These are phyloP conservation scores for Candida methanosorbosa DNA, from an alignment of 805 yeast species.

Conservation along the genomic window DNA sequence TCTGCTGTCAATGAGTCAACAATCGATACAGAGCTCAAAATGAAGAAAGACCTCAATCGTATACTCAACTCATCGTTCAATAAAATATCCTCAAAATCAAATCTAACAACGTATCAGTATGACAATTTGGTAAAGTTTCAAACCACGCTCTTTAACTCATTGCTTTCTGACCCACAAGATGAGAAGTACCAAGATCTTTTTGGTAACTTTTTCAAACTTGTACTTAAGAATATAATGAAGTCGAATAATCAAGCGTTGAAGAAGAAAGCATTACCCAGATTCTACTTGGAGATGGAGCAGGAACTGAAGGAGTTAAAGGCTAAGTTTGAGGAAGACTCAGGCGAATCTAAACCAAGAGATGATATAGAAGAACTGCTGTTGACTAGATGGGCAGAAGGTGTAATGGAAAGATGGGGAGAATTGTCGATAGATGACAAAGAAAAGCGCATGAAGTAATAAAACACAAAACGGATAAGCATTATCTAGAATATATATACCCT, in stretches of 20 bases:
- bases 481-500: too few relatives aligned
- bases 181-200: slow-evolving; percentile 20
- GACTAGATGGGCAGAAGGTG: slow-evolving; percentile 41
- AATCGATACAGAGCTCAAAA: too few relatives aligned
- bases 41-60: slow-evolving; percentile 22
- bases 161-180: slow-evolving; percentile 17
- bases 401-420: slow-evolving; percentile 11
- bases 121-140: slow-evolving; percentile 33
- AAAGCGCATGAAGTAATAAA: too few relatives aligned
- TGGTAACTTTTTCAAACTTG: slow-evolving; percentile 20
- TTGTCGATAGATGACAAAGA: too few relatives aligned
- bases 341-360: slow-evolving; percentile 12
- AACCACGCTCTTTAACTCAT: slow-evolving; percentile 22
- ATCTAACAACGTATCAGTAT: slow-evolving; percentile 45
- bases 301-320: slow-evolving; percentile 8
- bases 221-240: slow-evolving; percentile 22
- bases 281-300: slow-evolving; percentile 12
- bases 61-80: slow-evolving; percentile 33
- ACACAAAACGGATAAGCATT: too few relatives aligned
- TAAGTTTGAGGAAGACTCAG: slow-evolving; percentile 1
- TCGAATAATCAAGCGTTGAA: slow-evolving; percentile 17
- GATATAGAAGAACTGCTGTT: slow-evolving; percentile 35
- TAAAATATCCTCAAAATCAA: slow-evolving; percentile 38
- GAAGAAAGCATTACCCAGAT: slow-evolving; percentile 19
- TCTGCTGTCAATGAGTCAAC: too few relatives aligned